Conservation (phyloP, 805 yeast species). For the Wickerhamomyces bovis region DNA sequence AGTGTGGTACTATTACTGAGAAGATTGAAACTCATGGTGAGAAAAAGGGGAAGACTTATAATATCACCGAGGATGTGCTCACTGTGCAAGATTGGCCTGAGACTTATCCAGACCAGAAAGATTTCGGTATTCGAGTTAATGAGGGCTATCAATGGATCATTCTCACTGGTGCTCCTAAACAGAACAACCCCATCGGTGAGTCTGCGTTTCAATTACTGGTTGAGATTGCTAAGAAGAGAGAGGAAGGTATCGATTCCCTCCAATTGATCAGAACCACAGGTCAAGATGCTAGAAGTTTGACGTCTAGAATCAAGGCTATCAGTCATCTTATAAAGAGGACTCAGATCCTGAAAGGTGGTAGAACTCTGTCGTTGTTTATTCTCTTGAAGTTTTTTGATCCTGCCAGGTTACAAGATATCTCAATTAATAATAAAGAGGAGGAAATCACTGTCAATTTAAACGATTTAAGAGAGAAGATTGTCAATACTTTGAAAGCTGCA, state of each 20-base stretch:
- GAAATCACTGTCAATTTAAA: slow-evolving; percentile 24
- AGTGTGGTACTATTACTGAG: slow-evolving; percentile 1
- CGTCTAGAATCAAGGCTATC: slow-evolving; percentile 53
- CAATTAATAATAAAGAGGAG: slow-evolving; percentile 15
- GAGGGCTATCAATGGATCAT: slow-evolving; percentile 53
- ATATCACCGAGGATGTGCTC: slow-evolving; percentile 7
- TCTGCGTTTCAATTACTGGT: slow-evolving; percentile 48
- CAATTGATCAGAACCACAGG: slow-evolving; percentile 50
- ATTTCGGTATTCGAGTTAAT: slow-evolving; percentile 31
- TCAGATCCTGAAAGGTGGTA: slow-evolving; percentile 36
- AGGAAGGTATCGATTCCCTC: slow-evolving; percentile 52
- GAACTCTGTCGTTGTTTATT: slow-evolving; percentile 47
- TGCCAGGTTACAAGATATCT: slow-evolving; percentile 14
- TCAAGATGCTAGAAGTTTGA: slow-evolving; percentile 68
- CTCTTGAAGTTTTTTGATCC: slow-evolving; percentile 38
- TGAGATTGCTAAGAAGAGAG: slow-evolving; percentile 53
- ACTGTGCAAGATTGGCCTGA: neutral
- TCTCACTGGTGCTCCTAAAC: slow-evolving; percentile 49
- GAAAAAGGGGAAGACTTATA: neutral
- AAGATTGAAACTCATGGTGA: neutral
- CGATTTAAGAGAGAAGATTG: slow-evolving; percentile 30
- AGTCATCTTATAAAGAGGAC: slow-evolving; percentile 42
- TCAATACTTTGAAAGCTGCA: slow-evolving; percentile 47
- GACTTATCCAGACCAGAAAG: neutral
- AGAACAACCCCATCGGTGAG: slow-evolving; percentile 49